Conservation (phyloP, 306 rosid genomes). For the Gastrolobium bilobum region DNA sequence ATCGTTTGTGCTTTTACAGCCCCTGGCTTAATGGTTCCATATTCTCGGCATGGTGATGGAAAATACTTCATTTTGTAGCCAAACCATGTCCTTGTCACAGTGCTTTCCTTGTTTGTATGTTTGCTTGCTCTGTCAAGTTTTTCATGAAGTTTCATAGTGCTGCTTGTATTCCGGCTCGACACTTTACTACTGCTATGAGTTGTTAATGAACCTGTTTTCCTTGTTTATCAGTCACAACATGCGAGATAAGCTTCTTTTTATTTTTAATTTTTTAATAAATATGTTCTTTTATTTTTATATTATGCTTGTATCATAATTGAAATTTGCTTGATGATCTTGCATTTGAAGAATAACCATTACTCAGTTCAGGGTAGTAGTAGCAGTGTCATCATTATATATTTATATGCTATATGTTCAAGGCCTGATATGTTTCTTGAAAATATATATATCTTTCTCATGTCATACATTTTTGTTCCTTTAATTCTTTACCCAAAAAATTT, state of each 20-base stretch:
- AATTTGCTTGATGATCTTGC: too few relatives aligned
- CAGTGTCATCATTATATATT: too few relatives aligned
- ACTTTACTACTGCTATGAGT: constrained; percentile 44
- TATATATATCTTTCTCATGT: too few relatives aligned
- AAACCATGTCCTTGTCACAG: constrained; percentile 42
- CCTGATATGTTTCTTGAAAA: too few relatives aligned
- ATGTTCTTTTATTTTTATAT: too few relatives aligned
- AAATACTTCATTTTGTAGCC: constrained; percentile 58
- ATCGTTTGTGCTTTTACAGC: constrained; percentile 42
- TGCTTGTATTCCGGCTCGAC: constrained; percentile 46
- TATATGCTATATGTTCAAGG: too few relatives aligned
- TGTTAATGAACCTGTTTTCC: constrained; percentile 53
- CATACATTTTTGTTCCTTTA: too few relatives aligned
- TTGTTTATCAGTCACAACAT: constrained; percentile 50
- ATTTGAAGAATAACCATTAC: too few relatives aligned
- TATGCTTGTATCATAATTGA: too few relatives aligned
- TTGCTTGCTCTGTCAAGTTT: constrained; percentile 44
- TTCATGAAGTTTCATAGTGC: constrained; percentile 40
- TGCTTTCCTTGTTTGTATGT: constrained; percentile 46
- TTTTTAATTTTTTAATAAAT: too few relatives aligned
- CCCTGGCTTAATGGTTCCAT: constrained; percentile 52
- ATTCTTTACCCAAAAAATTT: too few relatives aligned
- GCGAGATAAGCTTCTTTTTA: constrained; percentile 49
- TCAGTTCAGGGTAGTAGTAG: too few relatives aligned
- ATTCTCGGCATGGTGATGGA: constrained; percentile 66